Evolutionary conservation across 139 green algal genomes (phyloP).

Genomic region (Astrephomene gubernaculifera): DNA sequence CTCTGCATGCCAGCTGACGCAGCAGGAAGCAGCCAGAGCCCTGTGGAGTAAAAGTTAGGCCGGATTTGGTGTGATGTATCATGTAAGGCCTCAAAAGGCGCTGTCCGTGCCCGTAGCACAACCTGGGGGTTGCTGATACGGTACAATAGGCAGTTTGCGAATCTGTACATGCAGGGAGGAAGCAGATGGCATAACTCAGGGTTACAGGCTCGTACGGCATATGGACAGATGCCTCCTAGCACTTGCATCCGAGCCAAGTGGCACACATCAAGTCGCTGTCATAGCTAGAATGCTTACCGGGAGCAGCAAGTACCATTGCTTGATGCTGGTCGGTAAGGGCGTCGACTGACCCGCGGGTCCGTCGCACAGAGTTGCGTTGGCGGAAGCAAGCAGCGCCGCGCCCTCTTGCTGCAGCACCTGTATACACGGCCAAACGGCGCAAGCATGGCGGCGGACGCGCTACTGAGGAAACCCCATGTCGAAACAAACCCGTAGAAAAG

Average conservation of each 20-base stretch:
- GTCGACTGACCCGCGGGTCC: neutral
- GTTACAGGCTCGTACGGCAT: too few relatives aligned
- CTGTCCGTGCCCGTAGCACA: neutral
- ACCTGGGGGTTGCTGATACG: neutral
- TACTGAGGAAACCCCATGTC: neutral
- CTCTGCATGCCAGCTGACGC: conserved; percentile 29
- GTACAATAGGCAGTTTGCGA: neutral
- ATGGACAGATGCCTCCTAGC: too few relatives aligned
- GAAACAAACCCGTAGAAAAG: neutral
- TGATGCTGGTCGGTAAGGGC: neutral
- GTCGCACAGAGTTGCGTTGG: conserved; percentile 7
- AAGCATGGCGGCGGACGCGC: neutral
- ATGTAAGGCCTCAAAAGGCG: neutral
- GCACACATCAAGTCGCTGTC: neutral
- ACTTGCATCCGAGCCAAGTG: neutral
- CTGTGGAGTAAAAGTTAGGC: neutral
- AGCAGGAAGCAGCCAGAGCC: conserved; percentile 20
- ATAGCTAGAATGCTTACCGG: conserved; percentile 3
- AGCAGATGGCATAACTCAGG: neutral
- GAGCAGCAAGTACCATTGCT: conserved; percentile 19
- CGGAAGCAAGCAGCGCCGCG: conserved; percentile 2
- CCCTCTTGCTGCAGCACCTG: neutral
- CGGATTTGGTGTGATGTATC: neutral
- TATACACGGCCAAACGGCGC: neutral
- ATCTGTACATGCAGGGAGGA: neutral